These are phyloP conservation scores for Nothomitra cinnamomea DNA, from an alignment of 2,329 filamentous ascomycete genomes.

Conservation along the genomic window DNA sequence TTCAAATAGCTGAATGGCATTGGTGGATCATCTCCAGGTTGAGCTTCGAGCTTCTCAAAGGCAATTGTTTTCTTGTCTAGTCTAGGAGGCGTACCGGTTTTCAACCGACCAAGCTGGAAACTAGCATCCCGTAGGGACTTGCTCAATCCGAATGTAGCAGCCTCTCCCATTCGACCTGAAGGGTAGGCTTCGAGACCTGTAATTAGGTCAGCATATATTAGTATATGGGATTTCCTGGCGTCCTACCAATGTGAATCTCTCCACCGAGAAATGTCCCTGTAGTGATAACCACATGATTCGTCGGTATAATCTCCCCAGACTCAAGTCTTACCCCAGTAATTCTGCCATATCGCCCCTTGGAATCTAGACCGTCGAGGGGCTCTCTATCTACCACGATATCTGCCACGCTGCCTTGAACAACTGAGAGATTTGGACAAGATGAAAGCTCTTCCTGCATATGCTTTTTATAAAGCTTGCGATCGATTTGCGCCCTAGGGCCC, in stretches of 20 bases:
- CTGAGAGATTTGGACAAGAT: slow-evolving; percentile 58
- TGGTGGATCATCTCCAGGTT: slow-evolving; percentile 71
- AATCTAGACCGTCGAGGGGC: slow-evolving; percentile 24
- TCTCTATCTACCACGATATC: slow-evolving; percentile 66
- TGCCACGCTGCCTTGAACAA: slow-evolving; percentile 75
- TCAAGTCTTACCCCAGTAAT: slow-evolving; percentile 79
- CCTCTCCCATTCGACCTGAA: slow-evolving; percentile 83
- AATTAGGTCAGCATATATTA: neutral
- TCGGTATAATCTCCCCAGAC: slow-evolving; percentile 67
- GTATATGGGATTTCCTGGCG: neutral
- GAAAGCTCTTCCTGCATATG: slow-evolving; percentile 81
- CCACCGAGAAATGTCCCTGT: slow-evolving; percentile 91
- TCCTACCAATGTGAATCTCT: slow-evolving; percentile 72
- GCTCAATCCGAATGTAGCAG: slow-evolving; percentile 80
- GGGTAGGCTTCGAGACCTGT: slow-evolving; percentile 57
- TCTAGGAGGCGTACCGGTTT: slow-evolving; percentile 88
- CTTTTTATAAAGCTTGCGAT: slow-evolving; percentile 71
- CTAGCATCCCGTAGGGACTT: slow-evolving; percentile 78
- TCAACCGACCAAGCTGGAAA: slow-evolving; percentile 75
- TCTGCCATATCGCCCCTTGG: slow-evolving; percentile 40
- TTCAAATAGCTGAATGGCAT: slow-evolving; percentile 87
- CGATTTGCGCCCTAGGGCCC: slow-evolving; percentile 90
- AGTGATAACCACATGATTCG: slow-evolving; percentile 76
- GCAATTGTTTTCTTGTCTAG: slow-evolving; percentile 71
- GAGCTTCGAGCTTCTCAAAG: slow-evolving; percentile 51